Percentiles rank a stretch among this genome's conserved stretches.
phyloP scores from a whole-genome alignment of 129 eudicot genomes.

The Deinandra increscens region DNA sequence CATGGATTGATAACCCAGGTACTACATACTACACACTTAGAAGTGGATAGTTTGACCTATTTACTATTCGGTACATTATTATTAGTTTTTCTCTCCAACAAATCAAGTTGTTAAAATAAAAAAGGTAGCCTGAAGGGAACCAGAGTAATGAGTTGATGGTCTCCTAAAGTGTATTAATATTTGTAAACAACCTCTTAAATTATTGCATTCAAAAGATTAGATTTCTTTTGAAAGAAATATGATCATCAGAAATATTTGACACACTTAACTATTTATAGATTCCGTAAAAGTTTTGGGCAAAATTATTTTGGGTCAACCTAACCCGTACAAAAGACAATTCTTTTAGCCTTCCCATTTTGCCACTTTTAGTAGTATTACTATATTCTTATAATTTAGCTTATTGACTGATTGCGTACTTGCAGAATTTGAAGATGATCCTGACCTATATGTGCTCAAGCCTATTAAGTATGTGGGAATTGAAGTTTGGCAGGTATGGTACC shows the following conservation, averaged over 20 bases:
- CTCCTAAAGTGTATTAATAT: neutral
- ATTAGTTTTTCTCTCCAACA: slow-evolving; percentile 2
- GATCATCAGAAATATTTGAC: neutral
- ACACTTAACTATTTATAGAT: neutral
- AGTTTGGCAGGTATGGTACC: slow-evolving; percentile 84
- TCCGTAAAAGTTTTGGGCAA: neutral
- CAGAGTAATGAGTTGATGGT: neutral
- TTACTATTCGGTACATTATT: neutral
- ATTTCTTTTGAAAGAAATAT: neutral
- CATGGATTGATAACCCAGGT: slow-evolving; percentile 99
- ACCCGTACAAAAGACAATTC: neutral
- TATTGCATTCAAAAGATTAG: neutral
- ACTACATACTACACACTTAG: slow-evolving; percentile 4
- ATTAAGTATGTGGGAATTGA: slow-evolving; percentile 92
- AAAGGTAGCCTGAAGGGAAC: neutral
- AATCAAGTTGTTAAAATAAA: neutral
- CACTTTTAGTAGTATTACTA: neutral
- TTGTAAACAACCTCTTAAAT: neutral
- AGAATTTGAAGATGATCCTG: slow-evolving; percentile 99
- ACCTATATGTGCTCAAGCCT: slow-evolving; percentile 89
- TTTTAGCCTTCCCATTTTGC: neutral
- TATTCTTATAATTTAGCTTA: neutral
- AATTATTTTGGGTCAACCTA: neutral
- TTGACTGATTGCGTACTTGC: slow-evolving; percentile 11
- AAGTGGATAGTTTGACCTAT: neutral